Evolutionary conservation across 768 basidiomycete genomes (phyloP).

Genomic region (Mycena galericulata): DNA sequence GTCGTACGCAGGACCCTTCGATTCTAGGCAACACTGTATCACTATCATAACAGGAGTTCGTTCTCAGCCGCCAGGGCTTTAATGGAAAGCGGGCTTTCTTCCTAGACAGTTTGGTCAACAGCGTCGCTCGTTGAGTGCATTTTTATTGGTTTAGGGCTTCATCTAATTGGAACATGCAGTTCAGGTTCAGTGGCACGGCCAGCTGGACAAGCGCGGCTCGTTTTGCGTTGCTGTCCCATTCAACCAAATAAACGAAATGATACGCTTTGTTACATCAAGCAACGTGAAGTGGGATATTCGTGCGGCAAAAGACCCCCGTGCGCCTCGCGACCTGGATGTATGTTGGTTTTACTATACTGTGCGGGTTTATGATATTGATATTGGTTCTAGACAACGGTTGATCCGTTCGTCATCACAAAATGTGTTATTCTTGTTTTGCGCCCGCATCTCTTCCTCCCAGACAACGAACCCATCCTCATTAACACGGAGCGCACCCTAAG

Average conservation of each 20-base stretch:
- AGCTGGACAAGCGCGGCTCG: not conserved
- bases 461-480: not conserved
- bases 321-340: slow-evolving; percentile 1
- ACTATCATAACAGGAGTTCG: slow-evolving; percentile 8
- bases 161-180: slow-evolving; percentile 3
- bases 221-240: not conserved
- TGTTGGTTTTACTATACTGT: slow-evolving; percentile 1
- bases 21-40: not conserved
- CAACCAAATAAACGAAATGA: not conserved
- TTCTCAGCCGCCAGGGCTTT: not conserved
- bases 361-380: not conserved
- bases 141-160: not conserved
- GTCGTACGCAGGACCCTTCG: not conserved
- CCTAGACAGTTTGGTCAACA: not conserved
- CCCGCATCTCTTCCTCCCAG: not conserved
- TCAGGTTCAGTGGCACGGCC: slow-evolving; percentile 2
- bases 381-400: not conserved
- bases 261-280: not conserved
- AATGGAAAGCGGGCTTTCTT: not conserved
- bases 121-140: slow-evolving; percentile 1
- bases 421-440: not conserved
- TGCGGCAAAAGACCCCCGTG: not conserved
- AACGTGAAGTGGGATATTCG: not conserved
- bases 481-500: not conserved
- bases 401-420: not conserved